Evolutionary conservation across 2,329 filamentous ascomycete genomes (phyloP), one percentile per base, ranked within the genome.

Genomic region (Coleophoma crateriformis): DNA sequence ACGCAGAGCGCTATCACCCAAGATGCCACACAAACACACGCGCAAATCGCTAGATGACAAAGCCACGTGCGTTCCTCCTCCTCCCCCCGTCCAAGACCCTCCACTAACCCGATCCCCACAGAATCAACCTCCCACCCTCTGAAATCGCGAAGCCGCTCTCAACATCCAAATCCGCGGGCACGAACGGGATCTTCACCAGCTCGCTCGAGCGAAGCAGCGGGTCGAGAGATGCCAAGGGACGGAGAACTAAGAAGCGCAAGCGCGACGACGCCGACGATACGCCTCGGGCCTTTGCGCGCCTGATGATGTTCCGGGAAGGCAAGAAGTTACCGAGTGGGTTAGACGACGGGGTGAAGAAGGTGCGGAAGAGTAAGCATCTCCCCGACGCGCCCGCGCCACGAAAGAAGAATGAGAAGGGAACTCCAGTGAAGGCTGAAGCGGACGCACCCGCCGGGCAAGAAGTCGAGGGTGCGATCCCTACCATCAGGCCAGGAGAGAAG

Each of bases 401-500:
- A 54, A 53, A 33, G 37, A 57, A 4, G 53, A 57, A 33, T 44
- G 53, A 10, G 47, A 51, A 43, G 49, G 53, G 10, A 50, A 57
- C 60, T 33, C 7, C 27, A 7, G 27, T 7, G 27, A 7, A 27
- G 27, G 27, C 6, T 27, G 27, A 10, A 4, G 8, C 27, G 27
- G 27, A 27, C 7, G 27, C 27, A 3, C 3, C 27, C 6, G 27
- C 27, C 6, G 27, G 27, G 27, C 17, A 27, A 58, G 55, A 61
- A 7, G 49, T 55, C 2, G 57, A 60, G 7, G 37, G 59, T 4
- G 69, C 74, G 22, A 61, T 76, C 3, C 84, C 83, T 0, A 88
- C 80, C 44, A 96, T 97, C 55, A 78, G 82, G 14, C 90, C 91
- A 0, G 89, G 90, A 46, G 94, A 99, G 68, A 81, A 82, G 46